A percentile compares a stretch with the other conserved stretches of the same genome.
These are phyloP conservation scores for Orobanche coerulescens DNA, from an alignment of 257 asterid genomes.

Conservation along the genomic window DNA sequence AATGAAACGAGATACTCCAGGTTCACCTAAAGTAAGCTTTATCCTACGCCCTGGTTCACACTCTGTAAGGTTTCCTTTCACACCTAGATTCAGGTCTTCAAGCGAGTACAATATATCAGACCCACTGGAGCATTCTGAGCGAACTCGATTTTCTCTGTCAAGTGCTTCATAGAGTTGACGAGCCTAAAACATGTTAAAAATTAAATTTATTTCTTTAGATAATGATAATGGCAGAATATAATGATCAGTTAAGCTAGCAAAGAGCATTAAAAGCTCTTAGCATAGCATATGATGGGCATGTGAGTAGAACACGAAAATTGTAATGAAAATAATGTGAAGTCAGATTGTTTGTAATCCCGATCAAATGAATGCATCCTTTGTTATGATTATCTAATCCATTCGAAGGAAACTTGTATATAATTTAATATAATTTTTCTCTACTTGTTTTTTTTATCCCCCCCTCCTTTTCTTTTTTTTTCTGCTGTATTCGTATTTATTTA, in stretches of 20 bases:
- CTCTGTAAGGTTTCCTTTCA: slow-evolving; percentile 57
- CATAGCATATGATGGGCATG: slow-evolving; percentile 11
- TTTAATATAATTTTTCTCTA: too few relatives aligned
- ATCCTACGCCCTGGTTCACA: slow-evolving; percentile 72
- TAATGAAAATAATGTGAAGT: neutral
- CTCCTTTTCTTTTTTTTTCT: too few relatives aligned
- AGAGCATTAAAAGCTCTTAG: slow-evolving; percentile 11
- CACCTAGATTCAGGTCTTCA: slow-evolving; percentile 79
- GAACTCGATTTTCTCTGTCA: slow-evolving; percentile 52
- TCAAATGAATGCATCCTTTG: neutral
- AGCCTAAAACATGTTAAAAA: slow-evolving; percentile 40
- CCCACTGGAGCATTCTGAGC: slow-evolving; percentile 42
- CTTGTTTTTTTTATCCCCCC: too few relatives aligned
- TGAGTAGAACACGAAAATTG: neutral
- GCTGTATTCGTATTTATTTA: too few relatives aligned
- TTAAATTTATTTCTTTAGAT: slow-evolving; percentile 8
- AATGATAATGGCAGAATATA: neutral
- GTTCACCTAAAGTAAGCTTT: slow-evolving; percentile 66
- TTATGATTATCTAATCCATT: neutral
- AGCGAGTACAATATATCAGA: slow-evolving; percentile 57
- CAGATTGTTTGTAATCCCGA: neutral
- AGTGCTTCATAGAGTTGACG: slow-evolving; percentile 50
- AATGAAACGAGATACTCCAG: slow-evolving; percentile 53
- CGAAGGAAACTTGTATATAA: too few relatives aligned
- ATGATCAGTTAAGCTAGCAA: slow-evolving; percentile 8